These are phyloP conservation scores for Zanthoxylum bungeanum DNA, from an alignment of 345 rosid species.

Conservation along the genomic window DNA sequence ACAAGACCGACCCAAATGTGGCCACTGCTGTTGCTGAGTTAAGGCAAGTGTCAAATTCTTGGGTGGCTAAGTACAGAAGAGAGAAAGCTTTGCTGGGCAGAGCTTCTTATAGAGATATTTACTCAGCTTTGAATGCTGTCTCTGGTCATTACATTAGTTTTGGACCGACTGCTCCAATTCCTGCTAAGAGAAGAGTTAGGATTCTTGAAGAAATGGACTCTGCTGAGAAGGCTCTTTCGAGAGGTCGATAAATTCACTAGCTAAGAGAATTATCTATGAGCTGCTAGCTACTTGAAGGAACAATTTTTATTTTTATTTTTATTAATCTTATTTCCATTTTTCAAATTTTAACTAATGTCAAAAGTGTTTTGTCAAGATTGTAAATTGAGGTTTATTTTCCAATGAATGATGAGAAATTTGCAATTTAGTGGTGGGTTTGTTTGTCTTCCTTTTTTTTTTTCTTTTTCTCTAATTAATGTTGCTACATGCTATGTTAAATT, in stretches of 20 bases:
- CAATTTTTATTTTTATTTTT: background rate
- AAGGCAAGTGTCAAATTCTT: constrained; percentile 68
- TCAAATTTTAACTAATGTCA: too few species aligned
- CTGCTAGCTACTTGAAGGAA: background rate
- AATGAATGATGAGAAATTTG: constrained; percentile 17
- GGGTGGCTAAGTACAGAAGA: constrained; percentile 96
- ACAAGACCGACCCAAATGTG: constrained; percentile 73
- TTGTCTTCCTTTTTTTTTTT: too few species aligned
- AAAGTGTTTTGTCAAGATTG: constrained; percentile 7
- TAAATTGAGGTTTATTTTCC: constrained; percentile 15
- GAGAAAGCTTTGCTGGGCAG: constrained; percentile 86
- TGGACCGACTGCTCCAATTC: constrained; percentile 88
- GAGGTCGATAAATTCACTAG: constrained; percentile 49
- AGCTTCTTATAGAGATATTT: constrained; percentile 75
- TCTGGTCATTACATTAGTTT: constrained; percentile 93
- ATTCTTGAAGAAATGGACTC: constrained; percentile 93
- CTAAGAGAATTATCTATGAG: background rate
- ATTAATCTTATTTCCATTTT: too few species aligned
- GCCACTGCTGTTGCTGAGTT: constrained; percentile 74
- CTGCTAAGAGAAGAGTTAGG: constrained; percentile 75
- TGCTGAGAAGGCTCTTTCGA: constrained; percentile 73
- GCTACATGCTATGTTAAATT: too few species aligned
- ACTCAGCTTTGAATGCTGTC: constrained; percentile 89
- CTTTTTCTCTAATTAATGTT: too few species aligned
- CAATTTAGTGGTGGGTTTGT: background rate